A percentile compares a stretch with the other conserved stretches of the same genome.
These are phyloP conservation scores for Pseudocercospora macadamiae DNA, from an alignment of 2,329 filamentous ascomycete genomes.

Conservation along the genomic window DNA sequence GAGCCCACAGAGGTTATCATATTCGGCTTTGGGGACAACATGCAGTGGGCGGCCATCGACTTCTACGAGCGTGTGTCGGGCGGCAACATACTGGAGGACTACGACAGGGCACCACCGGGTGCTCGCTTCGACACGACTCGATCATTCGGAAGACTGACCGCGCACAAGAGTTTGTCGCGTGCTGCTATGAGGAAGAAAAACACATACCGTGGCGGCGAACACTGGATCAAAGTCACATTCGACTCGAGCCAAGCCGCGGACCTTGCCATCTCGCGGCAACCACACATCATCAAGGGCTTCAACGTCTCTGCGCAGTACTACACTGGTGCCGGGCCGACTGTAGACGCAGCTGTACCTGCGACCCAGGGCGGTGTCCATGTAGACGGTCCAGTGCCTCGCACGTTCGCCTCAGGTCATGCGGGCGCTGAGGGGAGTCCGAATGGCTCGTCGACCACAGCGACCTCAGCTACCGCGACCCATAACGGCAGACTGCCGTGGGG, in stretches of 20 bases:
- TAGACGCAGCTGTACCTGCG: conserved; percentile 48
- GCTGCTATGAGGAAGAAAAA: conserved; percentile 80
- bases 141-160: conserved; percentile 71
- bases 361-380: conserved; percentile 39
- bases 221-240: conserved; percentile 75
- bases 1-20: conserved; percentile 76
- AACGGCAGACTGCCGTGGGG: conserved; percentile 2
- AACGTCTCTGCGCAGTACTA: conserved; percentile 53
- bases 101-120: conserved; percentile 79
- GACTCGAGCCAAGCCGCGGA: conserved; percentile 54
- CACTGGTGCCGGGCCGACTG: conserved; percentile 47
- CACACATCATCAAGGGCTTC: conserved; percentile 52
- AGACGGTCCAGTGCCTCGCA: conserved; percentile 32
- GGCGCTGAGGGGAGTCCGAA: conserved; percentile 35
- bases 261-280: conserved; percentile 50
- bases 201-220: conserved; percentile 77
- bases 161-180: conserved; percentile 67
- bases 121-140: conserved; percentile 75
- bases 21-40: conserved; percentile 73
- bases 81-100: conserved; percentile 88
- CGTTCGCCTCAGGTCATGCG: conserved; percentile 34
- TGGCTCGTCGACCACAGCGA: conserved; percentile 42
- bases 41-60: conserved; percentile 80
- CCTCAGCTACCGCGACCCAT: conserved; percentile 43
- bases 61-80: conserved; percentile 82